Evolutionary conservation across 2,329 filamentous ascomycete species (phyloP).

Genomic region (Monilinia fructigena): DNA sequence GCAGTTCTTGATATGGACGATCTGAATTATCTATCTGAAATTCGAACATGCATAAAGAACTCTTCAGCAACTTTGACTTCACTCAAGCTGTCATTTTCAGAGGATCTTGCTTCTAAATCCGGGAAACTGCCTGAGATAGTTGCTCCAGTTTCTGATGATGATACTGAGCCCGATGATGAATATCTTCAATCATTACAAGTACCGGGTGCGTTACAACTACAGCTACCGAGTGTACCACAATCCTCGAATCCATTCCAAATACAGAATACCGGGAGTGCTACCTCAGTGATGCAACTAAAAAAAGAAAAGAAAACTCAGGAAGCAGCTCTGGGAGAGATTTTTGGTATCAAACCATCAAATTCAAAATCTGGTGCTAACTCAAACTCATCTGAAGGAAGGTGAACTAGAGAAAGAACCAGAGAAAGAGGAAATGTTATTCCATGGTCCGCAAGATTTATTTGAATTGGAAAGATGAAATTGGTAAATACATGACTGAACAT

Average conservation of each 20-base stretch:
- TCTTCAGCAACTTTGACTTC: constrained; percentile 55
- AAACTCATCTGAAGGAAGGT: not conserved
- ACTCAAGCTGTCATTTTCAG: constrained; percentile 59
- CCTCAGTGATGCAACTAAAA: constrained; percentile 49
- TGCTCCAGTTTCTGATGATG: constrained; percentile 50
- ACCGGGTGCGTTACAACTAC: not conserved
- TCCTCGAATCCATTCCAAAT: no score
- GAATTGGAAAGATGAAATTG: not conserved
- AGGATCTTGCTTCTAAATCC: constrained; percentile 49
- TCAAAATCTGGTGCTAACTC: constrained; percentile 1
- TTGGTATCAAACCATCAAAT: constrained; percentile 47
- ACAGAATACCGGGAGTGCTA: constrained; percentile 42
- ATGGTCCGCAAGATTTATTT: not conserved
- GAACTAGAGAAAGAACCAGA: not conserved
- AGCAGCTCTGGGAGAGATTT: constrained; percentile 51
- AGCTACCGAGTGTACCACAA: no score
- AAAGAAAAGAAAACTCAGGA: constrained; percentile 58
- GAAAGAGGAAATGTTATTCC: constrained; percentile 20
- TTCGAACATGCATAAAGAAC: constrained; percentile 55
- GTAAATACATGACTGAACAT: not conserved
- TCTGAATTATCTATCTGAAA: constrained; percentile 55
- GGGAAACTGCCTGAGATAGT: constrained; percentile 46
- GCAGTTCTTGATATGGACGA: constrained; percentile 60
- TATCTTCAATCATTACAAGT: constrained; percentile 46
- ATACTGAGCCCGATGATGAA: constrained; percentile 56